A percentile compares a stretch with the other conserved stretches of the same genome.
These are phyloP conservation scores for Cladobotryum mycophilum DNA, from an alignment of 2,329 filamentous ascomycete species.

Conservation along the genomic window DNA sequence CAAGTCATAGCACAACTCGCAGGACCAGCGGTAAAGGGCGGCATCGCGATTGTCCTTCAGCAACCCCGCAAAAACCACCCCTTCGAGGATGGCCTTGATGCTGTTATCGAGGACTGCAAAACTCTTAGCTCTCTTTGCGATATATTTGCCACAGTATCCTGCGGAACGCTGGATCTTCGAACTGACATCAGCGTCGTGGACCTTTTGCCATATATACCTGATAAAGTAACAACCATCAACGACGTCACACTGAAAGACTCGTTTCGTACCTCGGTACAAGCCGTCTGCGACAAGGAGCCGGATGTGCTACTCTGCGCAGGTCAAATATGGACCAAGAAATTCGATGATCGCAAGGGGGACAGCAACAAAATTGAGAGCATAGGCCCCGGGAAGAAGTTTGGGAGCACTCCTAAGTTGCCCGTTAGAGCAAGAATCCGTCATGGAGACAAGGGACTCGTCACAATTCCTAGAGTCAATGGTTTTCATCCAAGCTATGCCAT, in stretches of 20 bases:
- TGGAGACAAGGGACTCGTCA: not conserved
- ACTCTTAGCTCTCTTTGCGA: constrained; percentile 10
- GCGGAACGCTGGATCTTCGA: constrained; percentile 7
- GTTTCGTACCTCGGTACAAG: not conserved
- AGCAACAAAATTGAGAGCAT: constrained; percentile 10
- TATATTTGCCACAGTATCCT: constrained; percentile 10
- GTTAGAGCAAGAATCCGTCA: not conserved
- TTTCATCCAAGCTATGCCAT: constrained; percentile 16
- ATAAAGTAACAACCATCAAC: not conserved
- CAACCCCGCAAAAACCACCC: constrained; percentile 16
- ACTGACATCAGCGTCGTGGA: constrained; percentile 11
- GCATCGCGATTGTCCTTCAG: constrained; percentile 15
- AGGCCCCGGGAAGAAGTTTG: constrained; percentile 9
- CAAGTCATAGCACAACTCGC: constrained; percentile 10
- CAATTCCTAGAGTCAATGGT: constrained; percentile 12
- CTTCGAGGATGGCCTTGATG: constrained; percentile 12
- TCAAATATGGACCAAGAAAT: constrained; percentile 5
- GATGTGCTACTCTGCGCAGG: constrained; percentile 14
- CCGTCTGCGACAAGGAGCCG: constrained; percentile 10
- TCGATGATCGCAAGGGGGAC: constrained; percentile 10
- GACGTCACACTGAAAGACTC: constrained; percentile 2
- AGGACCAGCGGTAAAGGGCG: constrained; percentile 13
- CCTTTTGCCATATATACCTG: constrained; percentile 10
- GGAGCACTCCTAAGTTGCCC: not conserved
- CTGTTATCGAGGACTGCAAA: constrained; percentile 15